Evolutionary conservation across 768 basidiomycete genomes (phyloP).

Genomic region (Panellus pusillus): DNA sequence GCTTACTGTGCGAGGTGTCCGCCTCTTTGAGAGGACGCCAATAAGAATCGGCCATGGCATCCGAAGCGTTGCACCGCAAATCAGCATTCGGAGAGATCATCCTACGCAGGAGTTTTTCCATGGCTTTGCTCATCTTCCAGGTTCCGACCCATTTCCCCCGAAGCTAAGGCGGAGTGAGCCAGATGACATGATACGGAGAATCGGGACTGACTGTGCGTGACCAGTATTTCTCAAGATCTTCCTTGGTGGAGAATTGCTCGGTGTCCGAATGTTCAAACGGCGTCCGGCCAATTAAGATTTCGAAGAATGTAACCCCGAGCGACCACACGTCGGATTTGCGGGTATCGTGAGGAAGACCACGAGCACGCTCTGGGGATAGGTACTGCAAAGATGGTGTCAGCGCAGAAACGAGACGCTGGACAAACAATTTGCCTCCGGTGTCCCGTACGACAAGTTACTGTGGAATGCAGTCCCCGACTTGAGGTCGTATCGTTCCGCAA

Average conservation of each 20-base stretch:
- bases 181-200: background rate
- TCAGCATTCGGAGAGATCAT: conserved; percentile 87
- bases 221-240: conserved; percentile 87
- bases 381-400: conserved; percentile 50
- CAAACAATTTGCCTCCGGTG: conserved; percentile 68
- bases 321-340: conserved; percentile 88
- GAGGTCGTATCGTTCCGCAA: conserved; percentile 83
- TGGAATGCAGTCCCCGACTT: conserved; percentile 67
- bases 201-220: conserved; percentile 60
- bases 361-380: conserved; percentile 88
- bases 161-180: conserved; percentile 40
- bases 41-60: conserved; percentile 66
- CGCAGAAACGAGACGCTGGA: background rate
- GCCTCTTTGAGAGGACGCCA: conserved; percentile 47
- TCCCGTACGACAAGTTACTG: conserved; percentile 85
- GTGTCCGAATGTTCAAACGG: conserved; percentile 85
- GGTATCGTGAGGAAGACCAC: conserved; percentile 88
- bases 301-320: conserved; percentile 90
- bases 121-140: conserved; percentile 65
- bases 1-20: conserved; percentile 43
- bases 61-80: conserved; percentile 66
- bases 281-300: conserved; percentile 89
- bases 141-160: conserved; percentile 86
- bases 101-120: conserved; percentile 67
- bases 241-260: conserved; percentile 75